Conservation (phyloP, 768 basidiomycete genomes). For the Suillus weaverae region DNA sequence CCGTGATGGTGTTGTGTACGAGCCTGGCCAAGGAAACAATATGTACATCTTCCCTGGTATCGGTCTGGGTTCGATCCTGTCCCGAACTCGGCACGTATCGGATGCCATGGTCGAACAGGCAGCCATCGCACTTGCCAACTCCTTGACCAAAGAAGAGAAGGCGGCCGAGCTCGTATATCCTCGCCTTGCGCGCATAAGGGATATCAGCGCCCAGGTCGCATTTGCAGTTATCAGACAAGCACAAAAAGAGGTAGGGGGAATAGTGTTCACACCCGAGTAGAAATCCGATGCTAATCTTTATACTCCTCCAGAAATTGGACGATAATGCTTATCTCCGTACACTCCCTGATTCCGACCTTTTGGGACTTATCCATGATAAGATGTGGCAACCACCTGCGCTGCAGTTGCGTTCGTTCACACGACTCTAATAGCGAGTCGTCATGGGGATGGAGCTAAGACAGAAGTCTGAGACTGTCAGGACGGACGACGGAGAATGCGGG, state of each 20-base stretch:
- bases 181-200: constrained; percentile 62
- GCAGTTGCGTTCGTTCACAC: constrained; percentile 7
- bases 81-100: constrained; percentile 58
- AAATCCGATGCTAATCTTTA: constrained; percentile 6
- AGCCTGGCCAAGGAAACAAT: constrained; percentile 81
- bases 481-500: background rate
- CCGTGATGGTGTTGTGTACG: constrained; percentile 46
- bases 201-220: constrained; percentile 63
- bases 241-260: constrained; percentile 52
- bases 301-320: constrained; percentile 39
- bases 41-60: constrained; percentile 70
- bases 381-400: constrained; percentile 51
- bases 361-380: constrained; percentile 51
- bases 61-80: constrained; percentile 62
- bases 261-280: background rate
- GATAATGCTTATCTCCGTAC: constrained; percentile 47
- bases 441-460: background rate
- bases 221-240: constrained; percentile 62
- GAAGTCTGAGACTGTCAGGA: background rate
- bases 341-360: constrained; percentile 46
- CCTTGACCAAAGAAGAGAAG: constrained; percentile 55
- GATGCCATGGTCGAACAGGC: constrained; percentile 70
- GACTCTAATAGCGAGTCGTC: constrained; percentile 16
- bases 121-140: constrained; percentile 58
- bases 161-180: constrained; percentile 64